Conservation (phyloP, 73 alveolate genomes). For the Stentor roeselii region DNA sequence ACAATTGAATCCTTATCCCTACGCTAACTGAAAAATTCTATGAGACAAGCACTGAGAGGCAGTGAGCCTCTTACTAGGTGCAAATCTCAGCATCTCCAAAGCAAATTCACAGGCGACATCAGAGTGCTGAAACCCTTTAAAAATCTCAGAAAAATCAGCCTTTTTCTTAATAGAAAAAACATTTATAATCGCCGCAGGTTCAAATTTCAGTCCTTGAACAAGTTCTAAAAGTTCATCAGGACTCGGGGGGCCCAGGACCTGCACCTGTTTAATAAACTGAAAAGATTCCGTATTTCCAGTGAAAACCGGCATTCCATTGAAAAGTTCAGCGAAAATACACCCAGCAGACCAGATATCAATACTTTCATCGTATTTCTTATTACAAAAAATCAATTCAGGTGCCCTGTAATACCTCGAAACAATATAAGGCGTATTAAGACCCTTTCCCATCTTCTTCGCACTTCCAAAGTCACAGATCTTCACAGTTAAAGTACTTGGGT, state of each 20-base stretch:
- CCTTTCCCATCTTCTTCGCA: slow-evolving; percentile 42
- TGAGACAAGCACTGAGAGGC: slow-evolving; percentile 39
- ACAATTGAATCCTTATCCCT: too few species aligned
- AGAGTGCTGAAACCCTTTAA: slow-evolving; percentile 15
- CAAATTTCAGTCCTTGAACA: neutral
- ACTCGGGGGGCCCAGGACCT: slow-evolving; percentile 31
- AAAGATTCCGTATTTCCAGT: slow-evolving; percentile 83
- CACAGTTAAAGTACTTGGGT: neutral
- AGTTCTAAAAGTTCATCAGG: slow-evolving; percentile 26
- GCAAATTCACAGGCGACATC: slow-evolving; percentile 36
- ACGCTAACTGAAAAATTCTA: too few species aligned
- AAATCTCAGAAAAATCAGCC: neutral
- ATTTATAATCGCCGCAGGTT: neutral
- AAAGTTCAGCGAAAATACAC: slow-evolving; percentile 81
- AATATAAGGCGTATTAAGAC: slow-evolving; percentile 71
- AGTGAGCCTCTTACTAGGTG: slow-evolving; percentile 29
- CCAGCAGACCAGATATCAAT: slow-evolving; percentile 93
- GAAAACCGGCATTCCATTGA: slow-evolving; percentile 65
- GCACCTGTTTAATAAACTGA: slow-evolving; percentile 26
- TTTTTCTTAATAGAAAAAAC: neutral
- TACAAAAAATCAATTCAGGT: slow-evolving; percentile 75
- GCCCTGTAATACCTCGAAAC: slow-evolving; percentile 86
- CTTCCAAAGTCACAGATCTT: slow-evolving; percentile 78
- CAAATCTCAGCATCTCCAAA: slow-evolving; percentile 33
- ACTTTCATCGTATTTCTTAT: slow-evolving; percentile 48